Base-by-base conservation (phyloP, 2,329 filamentous ascomycete species). In the Catunica adiposa region DNA sequence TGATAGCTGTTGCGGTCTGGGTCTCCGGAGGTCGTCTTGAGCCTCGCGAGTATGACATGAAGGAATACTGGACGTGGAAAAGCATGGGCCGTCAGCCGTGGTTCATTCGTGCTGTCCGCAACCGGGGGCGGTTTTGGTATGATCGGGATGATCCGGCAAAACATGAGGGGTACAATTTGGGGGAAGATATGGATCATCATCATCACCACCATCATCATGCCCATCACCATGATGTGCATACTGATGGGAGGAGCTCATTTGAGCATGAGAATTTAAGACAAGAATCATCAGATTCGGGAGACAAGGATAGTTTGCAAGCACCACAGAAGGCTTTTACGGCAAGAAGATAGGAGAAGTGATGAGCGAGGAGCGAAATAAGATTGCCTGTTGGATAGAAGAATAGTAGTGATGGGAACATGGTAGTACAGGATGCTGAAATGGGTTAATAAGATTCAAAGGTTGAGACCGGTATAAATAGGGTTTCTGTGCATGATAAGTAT, bases 21-120 rank as follows among this genome's bases (percentile, higher is more conserved):
- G 53, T 70, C 25, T 74, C 72, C 1, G 62, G 69, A 1, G 71
- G 71, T 3, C 63, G 66, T 3, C 60, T 74, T 23, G 69, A 73
- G 62, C 74, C 75, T 3, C 68, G 69, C 22, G 72, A 77, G 59
- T 77, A 77, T 59, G 73, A 77, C 42, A 65, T 73, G 59, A 77
- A 77, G 59, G 73, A 77, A 56, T 77, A 76, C 61, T 78, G 75
- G 75, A 72, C 73, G 1, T 76, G 72, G 73, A 72, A 71, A 59
- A 71, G 72, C 2, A 65, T 66, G 0, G 74, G 74, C 2, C 68
- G 68, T 2, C 67, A 71, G 44, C 73, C 74, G 0, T 75, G 73
- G 69, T 70, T 74, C 57, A 63, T 75, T 40, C 68, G 72, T 4
- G 69, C 69, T 2, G 60, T 66, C 9, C 52, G 56, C 23, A 57